Percentiles rank a stretch among this genome's conserved stretches.
These are phyloP conservation scores for Eustoma russellianum DNA, from an alignment of 257 asterid genomes.

Conservation along the genomic window DNA sequence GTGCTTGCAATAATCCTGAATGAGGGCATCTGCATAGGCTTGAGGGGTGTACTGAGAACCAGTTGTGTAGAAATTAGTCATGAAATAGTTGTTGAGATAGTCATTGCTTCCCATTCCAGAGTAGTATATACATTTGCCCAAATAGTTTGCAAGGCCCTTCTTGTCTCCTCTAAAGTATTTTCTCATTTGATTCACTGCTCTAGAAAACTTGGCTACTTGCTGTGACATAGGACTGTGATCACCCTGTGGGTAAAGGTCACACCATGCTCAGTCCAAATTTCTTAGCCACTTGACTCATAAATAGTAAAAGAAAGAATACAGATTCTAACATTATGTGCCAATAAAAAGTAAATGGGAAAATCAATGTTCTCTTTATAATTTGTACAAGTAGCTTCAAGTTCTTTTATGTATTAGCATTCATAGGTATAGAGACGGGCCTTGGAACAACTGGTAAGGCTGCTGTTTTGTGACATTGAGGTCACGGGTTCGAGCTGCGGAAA, in stretches of 20 bases:
- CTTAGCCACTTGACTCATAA: too few species aligned
- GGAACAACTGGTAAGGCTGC: too few species aligned
- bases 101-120: conserved; percentile 90
- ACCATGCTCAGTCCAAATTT: too few species aligned
- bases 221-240: conserved; percentile 68
- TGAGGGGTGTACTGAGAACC: conserved; percentile 43
- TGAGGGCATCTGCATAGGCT: conserved; percentile 64
- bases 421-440: too few species aligned
- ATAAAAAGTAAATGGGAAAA: too few species aligned
- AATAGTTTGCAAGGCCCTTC: conserved; percentile 37
- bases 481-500: too few species aligned
- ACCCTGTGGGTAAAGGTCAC: conserved; percentile 30
- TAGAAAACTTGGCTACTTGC: conserved; percentile 56
- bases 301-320: too few species aligned
- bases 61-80: conserved; percentile 62
- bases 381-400: too few species aligned
- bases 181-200: conserved; percentile 45
- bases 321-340: too few species aligned
- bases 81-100: conserved; percentile 84
- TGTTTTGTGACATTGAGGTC: too few species aligned
- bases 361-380: too few species aligned
- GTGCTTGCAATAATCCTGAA: conserved; percentile 59
- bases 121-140: conserved; percentile 65
- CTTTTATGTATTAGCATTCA: too few species aligned
- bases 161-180: conserved; percentile 53